Percentiles rank a stretch among this genome's conserved stretches.
Conservation (phyloP, 371 early-diverging fungal genomes). For the Rhizopus sp. region DNA sequence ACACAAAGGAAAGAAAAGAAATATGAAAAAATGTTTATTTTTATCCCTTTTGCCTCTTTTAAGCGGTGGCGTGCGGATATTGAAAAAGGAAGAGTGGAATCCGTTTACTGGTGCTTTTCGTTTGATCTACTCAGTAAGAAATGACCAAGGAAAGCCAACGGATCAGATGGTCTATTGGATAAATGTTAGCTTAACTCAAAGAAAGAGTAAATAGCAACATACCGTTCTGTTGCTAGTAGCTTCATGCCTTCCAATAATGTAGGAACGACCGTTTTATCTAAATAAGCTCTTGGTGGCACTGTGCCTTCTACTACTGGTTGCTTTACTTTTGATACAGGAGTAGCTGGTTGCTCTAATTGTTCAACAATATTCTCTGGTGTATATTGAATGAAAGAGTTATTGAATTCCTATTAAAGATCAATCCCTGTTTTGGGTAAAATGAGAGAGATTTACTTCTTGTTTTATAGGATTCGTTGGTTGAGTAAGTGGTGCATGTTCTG, state of each 20-base stretch:
- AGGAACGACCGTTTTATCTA: constrained; percentile 62
- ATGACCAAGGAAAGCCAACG: constrained; percentile 46
- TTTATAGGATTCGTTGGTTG: background rate
- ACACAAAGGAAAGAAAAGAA: background rate
- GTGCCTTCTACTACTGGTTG: constrained; percentile 20
- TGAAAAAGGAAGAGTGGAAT: background rate
- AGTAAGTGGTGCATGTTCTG: background rate
- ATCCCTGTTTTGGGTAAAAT: background rate
- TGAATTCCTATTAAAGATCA: background rate
- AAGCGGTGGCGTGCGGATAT: background rate
- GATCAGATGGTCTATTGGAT: constrained; percentile 48
- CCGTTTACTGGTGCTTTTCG: constrained; percentile 9
- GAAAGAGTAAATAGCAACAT: constrained; percentile 7
- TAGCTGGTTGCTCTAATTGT: background rate
- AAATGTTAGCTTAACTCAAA: background rate
- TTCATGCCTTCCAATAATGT: constrained; percentile 66
- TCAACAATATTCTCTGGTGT: background rate
- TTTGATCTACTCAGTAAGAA: constrained; percentile 37
- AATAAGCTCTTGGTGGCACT: constrained; percentile 55
- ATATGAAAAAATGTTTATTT: constrained; percentile 6
- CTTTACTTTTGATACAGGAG: constrained; percentile 1
- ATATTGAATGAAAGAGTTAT: background rate
- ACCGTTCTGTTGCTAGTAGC: constrained; percentile 58
- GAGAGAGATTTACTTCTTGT: background rate
- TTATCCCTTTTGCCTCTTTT: background rate